phyloP scores from a whole-genome alignment of 306 rosid genomes.

The Vigna trinervia region DNA sequence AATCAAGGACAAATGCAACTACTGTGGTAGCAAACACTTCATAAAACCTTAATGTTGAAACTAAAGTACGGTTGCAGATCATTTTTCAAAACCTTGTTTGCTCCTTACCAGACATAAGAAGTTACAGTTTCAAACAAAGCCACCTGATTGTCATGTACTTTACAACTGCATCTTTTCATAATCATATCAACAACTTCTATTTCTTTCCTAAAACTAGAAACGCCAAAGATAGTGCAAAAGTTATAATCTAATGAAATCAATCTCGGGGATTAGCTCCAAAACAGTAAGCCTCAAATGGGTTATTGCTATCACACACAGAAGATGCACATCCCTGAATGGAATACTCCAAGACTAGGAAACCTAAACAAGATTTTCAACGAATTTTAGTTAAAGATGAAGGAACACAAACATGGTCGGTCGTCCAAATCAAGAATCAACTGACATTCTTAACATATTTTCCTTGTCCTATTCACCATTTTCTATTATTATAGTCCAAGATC shows the following conservation, averaged over 20 bases:
- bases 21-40: neutral
- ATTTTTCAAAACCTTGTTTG: neutral
- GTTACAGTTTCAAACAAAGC: conserved; percentile 8
- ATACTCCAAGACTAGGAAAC: neutral
- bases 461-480: neutral
- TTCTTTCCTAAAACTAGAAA: conserved; percentile 6
- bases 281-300: conserved; percentile 1
- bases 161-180: neutral
- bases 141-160: conserved; percentile 1
- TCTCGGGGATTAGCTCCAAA: conserved; percentile 4
- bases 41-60: neutral
- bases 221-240: neutral
- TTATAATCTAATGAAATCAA: neutral
- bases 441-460: conserved; percentile 10
- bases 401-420: neutral
- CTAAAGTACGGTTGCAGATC: neutral
- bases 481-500: conserved; percentile 35
- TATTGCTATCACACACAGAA: conserved; percentile 25
- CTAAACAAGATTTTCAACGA: neutral
- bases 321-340: neutral
- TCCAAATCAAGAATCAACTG: neutral
- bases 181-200: conserved; percentile 27
- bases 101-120: neutral
- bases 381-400: neutral
- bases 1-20: neutral